Percentiles rank a stretch among this genome's conserved stretches.
phyloP scores from a whole-genome alignment of 116 monocot genomes.

The Iris pallida region DNA sequence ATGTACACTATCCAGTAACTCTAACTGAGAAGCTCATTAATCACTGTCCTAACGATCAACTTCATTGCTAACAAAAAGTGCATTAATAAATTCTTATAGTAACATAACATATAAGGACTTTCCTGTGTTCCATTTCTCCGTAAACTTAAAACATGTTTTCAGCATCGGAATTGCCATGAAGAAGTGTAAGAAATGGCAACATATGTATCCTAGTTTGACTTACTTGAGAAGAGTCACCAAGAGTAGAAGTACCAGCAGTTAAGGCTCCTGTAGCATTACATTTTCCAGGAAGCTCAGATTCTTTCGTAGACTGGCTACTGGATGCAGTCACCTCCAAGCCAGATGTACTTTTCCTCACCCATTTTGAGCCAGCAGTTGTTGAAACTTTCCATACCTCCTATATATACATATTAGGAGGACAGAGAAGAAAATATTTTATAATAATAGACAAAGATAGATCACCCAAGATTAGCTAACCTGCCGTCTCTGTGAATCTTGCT shows the following conservation, averaged over 20 bases:
- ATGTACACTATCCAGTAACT: too few relatives aligned
- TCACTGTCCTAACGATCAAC: neutral
- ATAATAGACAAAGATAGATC: neutral
- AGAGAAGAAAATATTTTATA: neutral
- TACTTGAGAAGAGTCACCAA: slow-evolving; percentile 64
- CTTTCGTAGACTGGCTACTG: slow-evolving; percentile 49
- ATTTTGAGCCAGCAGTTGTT: slow-evolving; percentile 80
- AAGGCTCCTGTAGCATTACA: slow-evolving; percentile 20
- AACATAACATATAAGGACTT: too few relatives aligned
- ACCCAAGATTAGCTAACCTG: slow-evolving; percentile 44
- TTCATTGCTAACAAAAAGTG: neutral
- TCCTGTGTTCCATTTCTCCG: too few relatives aligned
- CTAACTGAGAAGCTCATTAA: neutral
- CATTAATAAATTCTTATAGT: neutral
- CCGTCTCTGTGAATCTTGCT: slow-evolving; percentile 96
- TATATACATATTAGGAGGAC: slow-evolving; percentile 13
- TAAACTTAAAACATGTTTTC: too few relatives aligned
- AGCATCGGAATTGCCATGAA: too few relatives aligned
- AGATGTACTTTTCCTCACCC: slow-evolving; percentile 53
- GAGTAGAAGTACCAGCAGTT: slow-evolving; percentile 29
- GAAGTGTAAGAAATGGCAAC: neutral
- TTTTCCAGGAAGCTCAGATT: slow-evolving; percentile 48
- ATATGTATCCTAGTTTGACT: slow-evolving; percentile 9
- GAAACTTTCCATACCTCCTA: slow-evolving; percentile 99
- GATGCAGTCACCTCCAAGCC: slow-evolving; percentile 47